Percentiles rank a stretch among this genome's conserved stretches.
phyloP scores from a whole-genome alignment of 306 rosid genomes.

The Datisca glomerata region DNA sequence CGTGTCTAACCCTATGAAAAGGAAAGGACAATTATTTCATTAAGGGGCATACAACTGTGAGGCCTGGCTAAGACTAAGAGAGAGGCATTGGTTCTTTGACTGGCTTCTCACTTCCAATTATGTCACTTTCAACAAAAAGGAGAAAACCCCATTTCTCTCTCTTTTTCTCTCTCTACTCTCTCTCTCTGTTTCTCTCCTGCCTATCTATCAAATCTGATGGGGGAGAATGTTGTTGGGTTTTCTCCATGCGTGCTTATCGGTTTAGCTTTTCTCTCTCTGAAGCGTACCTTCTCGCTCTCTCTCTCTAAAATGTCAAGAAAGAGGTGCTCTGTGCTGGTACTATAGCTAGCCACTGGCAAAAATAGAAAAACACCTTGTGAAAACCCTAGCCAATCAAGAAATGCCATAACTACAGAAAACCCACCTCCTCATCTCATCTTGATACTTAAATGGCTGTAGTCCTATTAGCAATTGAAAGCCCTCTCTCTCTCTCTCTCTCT shows the following conservation, averaged over 20 bases:
- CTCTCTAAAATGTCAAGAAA: conserved; percentile 10
- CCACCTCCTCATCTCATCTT: conserved; percentile 12
- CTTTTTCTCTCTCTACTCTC: conserved; percentile 2
- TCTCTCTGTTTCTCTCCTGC: conserved; percentile 1
- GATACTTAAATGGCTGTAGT: conserved; percentile 29
- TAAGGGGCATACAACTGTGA: conserved; percentile 16
- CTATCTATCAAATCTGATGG: conserved; percentile 23
- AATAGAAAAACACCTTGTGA: conserved; percentile 14
- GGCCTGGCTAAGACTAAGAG: conserved; percentile 6
- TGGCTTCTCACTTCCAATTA: conserved; percentile 16
- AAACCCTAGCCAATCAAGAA: conserved; percentile 49
- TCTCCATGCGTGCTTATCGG: conserved; percentile 78
- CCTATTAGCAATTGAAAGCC: conserved; percentile 39
- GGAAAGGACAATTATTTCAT: conserved; percentile 51
- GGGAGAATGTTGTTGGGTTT: conserved; percentile 41
- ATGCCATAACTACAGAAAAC: conserved; percentile 24
- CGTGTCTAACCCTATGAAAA: conserved; percentile 14
- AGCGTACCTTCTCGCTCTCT: conserved; percentile 6
- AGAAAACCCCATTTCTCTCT: conserved; percentile 18
- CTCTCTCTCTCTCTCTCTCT: conserved; percentile 4
- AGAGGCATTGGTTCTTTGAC: conserved; percentile 44
- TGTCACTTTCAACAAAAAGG: conserved; percentile 77
- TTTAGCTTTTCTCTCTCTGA: conserved; percentile 15
- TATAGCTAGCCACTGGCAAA: too few relatives aligned
- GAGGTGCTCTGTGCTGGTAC: not conserved